Conservation (phyloP, 2,329 filamentous ascomycete species). For the Verticillium alfalfae region DNA sequence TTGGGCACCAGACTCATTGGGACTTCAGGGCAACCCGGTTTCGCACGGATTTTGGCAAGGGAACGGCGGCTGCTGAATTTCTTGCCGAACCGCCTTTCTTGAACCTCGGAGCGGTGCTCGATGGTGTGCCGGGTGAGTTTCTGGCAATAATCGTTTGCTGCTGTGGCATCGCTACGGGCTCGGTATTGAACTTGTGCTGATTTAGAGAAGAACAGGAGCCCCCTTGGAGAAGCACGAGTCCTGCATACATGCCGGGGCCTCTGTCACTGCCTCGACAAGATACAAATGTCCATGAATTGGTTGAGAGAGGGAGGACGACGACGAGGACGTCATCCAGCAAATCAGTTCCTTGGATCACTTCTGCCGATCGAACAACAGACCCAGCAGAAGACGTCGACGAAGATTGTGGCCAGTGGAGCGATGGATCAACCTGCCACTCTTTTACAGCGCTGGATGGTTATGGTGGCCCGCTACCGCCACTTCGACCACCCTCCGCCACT, state of each 20-base stretch:
- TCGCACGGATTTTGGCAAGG: background rate
- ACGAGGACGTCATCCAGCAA: too few species aligned
- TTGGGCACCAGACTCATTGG: background rate
- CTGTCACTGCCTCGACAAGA: background rate
- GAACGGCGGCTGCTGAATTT: too few species aligned
- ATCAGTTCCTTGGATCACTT: too few species aligned
- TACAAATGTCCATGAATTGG: background rate
- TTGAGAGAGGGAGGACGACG: too few species aligned
- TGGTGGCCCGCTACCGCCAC: background rate
- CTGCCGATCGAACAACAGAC: too few species aligned
- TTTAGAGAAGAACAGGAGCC: background rate
- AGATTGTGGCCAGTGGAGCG: background rate
- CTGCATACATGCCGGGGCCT: background rate
- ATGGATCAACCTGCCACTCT: background rate
- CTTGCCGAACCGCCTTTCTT: too few species aligned
- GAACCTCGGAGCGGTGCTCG: background rate
- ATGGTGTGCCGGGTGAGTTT: background rate
- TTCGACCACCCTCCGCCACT: background rate
- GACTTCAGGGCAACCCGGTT: background rate
- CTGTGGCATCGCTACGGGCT: too few species aligned
- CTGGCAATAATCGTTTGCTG: too few species aligned
- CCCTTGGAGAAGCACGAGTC: background rate
- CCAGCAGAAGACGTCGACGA: background rate
- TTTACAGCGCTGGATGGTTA: background rate
- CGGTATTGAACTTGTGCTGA: too few species aligned